Base-by-base conservation (phyloP, 805 yeast species). In the Yamadazyma insecticola region DNA sequence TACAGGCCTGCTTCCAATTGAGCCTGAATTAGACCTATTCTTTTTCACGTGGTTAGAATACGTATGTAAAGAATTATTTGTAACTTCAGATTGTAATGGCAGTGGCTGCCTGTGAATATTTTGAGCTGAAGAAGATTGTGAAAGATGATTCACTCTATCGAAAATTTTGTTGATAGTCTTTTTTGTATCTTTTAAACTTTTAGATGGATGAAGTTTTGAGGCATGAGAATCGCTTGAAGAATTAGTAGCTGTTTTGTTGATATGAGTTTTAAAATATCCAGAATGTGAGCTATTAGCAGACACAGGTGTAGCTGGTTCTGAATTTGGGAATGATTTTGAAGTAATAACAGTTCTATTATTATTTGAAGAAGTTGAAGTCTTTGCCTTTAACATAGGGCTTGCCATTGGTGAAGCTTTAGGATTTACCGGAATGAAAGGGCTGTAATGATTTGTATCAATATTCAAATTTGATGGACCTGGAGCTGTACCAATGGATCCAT, bases 21-120 rank as follows among this genome's bases (percentile, higher is more conserved):
- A 32, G 2, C 40, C 41, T 1, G 57, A 49, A 29, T 50, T 55
- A 3, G 62, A 51, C n/a, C 66, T 39, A 36, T 50, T 47, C 26
- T 54, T 55, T 32, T 48, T 57, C 12, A 58, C 57, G 20, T 57
- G 65, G 19, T 48, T 49, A 3, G 58, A 50, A 40, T 62, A 61
- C 2, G 62, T 44, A 28, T 53, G 34, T 13, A 16, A 29, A 22
- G 34, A 11, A 14, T 23, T 23, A 4, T 5, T 5, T 18, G 18
- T 8, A 6, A 6, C 17, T 16, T 12, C 25, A 19, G 23, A 18
- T n/a, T 9, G n/a, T 16, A 25, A 25, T 11, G 38, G 32, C 35
- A 29, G 40, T 8, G 30, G 17, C 21, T 10, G 32, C 3, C 29
- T 18, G 37, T 11, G 47, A 33, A n/a, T n/a, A n/a, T 20, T 35